phyloP scores from a whole-genome alignment of 805 yeast genomes.

The Yarrowia porcina region DNA sequence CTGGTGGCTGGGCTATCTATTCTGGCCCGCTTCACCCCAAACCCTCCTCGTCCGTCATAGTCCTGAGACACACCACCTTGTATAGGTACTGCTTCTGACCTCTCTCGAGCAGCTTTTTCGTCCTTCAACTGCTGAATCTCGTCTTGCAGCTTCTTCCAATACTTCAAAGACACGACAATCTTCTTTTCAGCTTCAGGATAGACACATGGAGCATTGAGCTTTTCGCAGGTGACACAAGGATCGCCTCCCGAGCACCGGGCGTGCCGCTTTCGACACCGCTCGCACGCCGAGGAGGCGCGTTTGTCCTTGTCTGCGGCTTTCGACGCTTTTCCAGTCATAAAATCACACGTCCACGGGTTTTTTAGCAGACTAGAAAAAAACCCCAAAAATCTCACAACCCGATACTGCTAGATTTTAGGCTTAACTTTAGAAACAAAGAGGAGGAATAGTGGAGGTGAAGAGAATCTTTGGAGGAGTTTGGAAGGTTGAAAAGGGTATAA shows the following conservation, averaged over 20 bases:
- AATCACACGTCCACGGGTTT: not conserved
- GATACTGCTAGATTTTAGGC: not conserved
- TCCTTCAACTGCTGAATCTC: conserved; percentile 29
- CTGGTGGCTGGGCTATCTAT: not conserved
- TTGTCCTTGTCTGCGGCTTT: conserved; percentile 12
- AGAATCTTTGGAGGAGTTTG: not conserved
- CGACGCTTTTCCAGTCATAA: not conserved
- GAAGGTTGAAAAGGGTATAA: not conserved
- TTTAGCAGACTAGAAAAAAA: not conserved
- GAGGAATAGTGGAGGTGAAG: too few relatives aligned
- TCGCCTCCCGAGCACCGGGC: conserved; percentile 32
- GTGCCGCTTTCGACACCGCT: conserved; percentile 33
- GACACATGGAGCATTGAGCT: conserved; percentile 29
- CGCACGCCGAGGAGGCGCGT: conserved; percentile 30
- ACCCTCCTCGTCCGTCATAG: too few relatives aligned
- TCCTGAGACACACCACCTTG: too few relatives aligned
- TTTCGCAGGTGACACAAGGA: conserved; percentile 30
- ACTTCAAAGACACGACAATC: conserved; percentile 32
- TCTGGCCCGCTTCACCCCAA: not conserved
- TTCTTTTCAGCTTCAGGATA: conserved; percentile 33
- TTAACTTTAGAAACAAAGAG: not conserved
- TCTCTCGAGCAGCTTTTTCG: not conserved
- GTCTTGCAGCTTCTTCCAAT: conserved; percentile 29
- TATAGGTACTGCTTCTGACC: not conserved
- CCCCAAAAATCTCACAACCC: not conserved